Conservation (phyloP, 805 yeast genomes). For the Candida suzukii region DNA sequence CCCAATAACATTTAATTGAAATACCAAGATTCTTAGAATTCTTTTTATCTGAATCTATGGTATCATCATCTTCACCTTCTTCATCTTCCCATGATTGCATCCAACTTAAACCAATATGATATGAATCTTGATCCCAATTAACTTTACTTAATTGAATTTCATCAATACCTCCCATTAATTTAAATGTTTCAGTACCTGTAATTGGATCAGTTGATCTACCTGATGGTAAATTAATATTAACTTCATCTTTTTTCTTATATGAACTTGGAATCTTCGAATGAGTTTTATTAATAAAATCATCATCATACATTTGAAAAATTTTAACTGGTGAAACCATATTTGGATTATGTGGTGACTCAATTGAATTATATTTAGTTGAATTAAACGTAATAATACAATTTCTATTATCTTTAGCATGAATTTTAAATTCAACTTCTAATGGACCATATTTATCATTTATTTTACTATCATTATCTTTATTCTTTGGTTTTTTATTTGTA, state of each 20-base stretch:
- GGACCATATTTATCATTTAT: slow-evolving; percentile 46
- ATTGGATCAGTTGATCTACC: slow-evolving; percentile 35
- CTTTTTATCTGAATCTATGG: slow-evolving; percentile 22
- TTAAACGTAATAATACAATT: slow-evolving; percentile 58
- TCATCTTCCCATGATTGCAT: slow-evolving; percentile 41
- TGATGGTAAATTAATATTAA: slow-evolving; percentile 26
- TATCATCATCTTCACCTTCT: slow-evolving; percentile 23
- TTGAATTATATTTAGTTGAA: slow-evolving; percentile 32
- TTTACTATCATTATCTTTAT: slow-evolving; percentile 3
- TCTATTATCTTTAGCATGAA: slow-evolving; percentile 56
- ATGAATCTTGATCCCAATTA: slow-evolving; percentile 44
- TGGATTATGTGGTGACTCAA: slow-evolving; percentile 20
- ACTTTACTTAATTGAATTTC: slow-evolving; percentile 58
- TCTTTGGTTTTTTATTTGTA: slow-evolving; percentile 31
- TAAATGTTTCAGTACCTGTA: slow-evolving; percentile 33
- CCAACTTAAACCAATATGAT: slow-evolving; percentile 70
- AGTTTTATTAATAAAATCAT: slow-evolving; percentile 6
- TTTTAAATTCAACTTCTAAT: slow-evolving; percentile 51
- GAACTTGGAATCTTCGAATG: slow-evolving; percentile 2
- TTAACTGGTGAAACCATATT: slow-evolving; percentile 53
- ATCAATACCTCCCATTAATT: slow-evolving; percentile 56
- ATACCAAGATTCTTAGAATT: slow-evolving; percentile 38
- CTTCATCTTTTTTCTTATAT: slow-evolving; percentile 2
- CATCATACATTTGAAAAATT: slow-evolving; percentile 45
- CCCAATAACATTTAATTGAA: slow-evolving; percentile 67